phyloP scores from a whole-genome alignment of 441 rosid species.

The Euphorbia celastroides region DNA sequence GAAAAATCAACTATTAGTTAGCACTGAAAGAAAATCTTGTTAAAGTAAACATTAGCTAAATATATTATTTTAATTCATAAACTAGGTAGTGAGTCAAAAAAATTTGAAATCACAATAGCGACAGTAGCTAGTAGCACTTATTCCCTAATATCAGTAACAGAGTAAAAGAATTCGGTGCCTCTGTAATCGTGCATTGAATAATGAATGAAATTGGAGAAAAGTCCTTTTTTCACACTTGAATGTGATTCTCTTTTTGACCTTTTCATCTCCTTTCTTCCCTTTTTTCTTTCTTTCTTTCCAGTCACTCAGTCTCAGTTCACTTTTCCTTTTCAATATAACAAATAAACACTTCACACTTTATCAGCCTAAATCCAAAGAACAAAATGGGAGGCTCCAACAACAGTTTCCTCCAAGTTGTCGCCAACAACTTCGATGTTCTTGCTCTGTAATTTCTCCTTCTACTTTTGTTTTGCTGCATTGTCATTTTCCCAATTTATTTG shows the following conservation, averaged over 20 bases:
- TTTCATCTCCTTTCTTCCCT: not conserved
- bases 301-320: not conserved
- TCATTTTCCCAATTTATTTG: not conserved
- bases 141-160: not conserved
- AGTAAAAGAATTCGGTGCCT: conserved; percentile 17
- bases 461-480: not conserved
- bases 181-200: conserved; percentile 15
- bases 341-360: not conserved
- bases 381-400: conserved; percentile 38
- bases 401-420: conserved; percentile 57
- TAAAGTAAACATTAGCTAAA: too few relatives aligned
- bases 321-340: not conserved
- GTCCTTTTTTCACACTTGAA: conserved; percentile 4
- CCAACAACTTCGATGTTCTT: conserved; percentile 83
- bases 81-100: too few relatives aligned
- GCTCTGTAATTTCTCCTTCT: conserved; percentile 47
- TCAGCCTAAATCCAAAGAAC: not conserved
- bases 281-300: not conserved
- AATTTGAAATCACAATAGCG: too few relatives aligned
- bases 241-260: conserved; percentile 4
- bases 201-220: conserved; percentile 6
- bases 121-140: too few relatives aligned
- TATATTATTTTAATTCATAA: too few relatives aligned
- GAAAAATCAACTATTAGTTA: too few relatives aligned
- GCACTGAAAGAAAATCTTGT: too few relatives aligned